Conservation (phyloP, 164 flowering plant species). For the Cinnamomum chago region DNA sequence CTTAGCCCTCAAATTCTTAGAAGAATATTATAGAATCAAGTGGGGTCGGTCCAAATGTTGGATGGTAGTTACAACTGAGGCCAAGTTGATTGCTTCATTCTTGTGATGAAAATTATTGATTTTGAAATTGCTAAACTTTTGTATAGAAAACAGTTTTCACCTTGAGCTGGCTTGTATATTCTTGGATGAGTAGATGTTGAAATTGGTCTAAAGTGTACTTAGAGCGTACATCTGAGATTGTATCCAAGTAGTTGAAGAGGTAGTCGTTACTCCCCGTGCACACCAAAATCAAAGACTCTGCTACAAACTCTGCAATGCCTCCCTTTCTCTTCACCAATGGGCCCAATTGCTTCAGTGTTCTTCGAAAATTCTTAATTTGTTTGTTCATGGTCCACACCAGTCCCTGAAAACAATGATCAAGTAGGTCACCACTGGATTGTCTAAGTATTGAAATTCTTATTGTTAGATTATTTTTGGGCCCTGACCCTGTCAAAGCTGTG, state of each 20-base stretch:
- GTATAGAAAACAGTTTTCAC: background rate
- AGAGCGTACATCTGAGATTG: background rate
- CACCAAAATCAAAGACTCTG: slow-evolving; percentile 11
- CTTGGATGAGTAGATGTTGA: background rate
- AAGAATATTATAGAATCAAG: too few species aligned
- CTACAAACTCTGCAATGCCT: background rate
- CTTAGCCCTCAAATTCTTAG: too few species aligned
- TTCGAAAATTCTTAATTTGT: slow-evolving; percentile 8
- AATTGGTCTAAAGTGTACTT: slow-evolving; percentile 1
- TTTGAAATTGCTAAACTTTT: too few species aligned
- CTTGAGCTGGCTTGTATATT: slow-evolving; percentile 11
- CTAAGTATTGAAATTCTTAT: too few species aligned
- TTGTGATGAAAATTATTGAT: too few species aligned
- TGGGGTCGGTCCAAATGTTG: too few species aligned
- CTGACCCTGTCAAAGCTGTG: too few species aligned
- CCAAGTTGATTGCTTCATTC: too few species aligned
- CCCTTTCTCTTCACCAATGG: background rate
- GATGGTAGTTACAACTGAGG: too few species aligned
- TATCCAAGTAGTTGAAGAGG: background rate
- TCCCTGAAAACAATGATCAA: slow-evolving; percentile 2
- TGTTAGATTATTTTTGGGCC: too few species aligned
- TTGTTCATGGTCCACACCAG: slow-evolving; percentile 3
- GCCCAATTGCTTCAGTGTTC: background rate
- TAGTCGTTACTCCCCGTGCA: slow-evolving; percentile 15
- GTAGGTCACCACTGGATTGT: too few species aligned